A percentile compares a stretch with the other conserved stretches of the same genome.
Evolutionary conservation across 345 rosid species (phyloP).

Genomic region (Psidium guajava): DNA sequence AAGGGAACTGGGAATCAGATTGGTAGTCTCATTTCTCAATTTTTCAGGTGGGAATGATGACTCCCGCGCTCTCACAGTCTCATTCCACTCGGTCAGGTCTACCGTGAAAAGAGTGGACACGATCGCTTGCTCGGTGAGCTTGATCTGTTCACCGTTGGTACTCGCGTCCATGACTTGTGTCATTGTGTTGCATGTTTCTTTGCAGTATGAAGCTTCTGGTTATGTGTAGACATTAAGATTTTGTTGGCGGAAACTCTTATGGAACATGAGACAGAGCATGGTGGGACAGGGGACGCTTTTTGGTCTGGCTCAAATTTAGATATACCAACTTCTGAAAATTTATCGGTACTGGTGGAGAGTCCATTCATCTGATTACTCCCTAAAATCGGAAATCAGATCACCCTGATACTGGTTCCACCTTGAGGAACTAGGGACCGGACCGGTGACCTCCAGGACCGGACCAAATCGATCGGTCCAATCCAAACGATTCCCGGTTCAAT

Average conservation of each 20-base stretch:
- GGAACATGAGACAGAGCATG: not conserved
- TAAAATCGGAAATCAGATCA: no score
- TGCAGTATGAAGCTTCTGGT: not conserved
- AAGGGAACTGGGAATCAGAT: no score
- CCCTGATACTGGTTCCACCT: no score
- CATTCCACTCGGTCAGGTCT: not conserved
- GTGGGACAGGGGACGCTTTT: not conserved
- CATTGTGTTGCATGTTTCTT: not conserved
- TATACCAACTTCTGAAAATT: not conserved
- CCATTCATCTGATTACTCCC: no score
- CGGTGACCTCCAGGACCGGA: no score
- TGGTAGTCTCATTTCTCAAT: not conserved
- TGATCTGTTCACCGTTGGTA: not conserved
- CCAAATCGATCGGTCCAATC: no score
- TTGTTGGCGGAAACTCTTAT: not conserved
- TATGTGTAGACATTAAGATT: not conserved
- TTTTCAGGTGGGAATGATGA: not conserved
- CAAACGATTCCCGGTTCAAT: no score
- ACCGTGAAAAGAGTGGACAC: not conserved
- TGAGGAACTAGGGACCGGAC: no score
- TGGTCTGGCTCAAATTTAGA: not conserved
- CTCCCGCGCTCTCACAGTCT: not conserved
- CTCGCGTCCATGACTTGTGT: not conserved
- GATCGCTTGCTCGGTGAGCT: not conserved
- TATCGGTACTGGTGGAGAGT: no score